phyloP scores from a whole-genome alignment of 257 asterid species.

The Jasminum sambac region DNA sequence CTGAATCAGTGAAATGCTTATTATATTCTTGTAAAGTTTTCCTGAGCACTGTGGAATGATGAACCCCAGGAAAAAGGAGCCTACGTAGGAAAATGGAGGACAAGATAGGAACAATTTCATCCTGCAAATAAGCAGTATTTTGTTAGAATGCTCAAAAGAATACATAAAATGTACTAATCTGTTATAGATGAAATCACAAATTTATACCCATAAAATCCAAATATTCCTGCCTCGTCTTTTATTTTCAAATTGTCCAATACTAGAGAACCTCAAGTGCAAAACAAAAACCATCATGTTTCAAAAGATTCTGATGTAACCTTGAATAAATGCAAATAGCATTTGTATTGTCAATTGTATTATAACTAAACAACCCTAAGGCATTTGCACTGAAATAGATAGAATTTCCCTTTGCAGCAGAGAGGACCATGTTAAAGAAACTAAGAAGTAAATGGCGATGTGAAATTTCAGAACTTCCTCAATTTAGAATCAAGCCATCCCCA shows the following conservation, averaged over 20 bases:
- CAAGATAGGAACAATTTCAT: constrained; percentile 69
- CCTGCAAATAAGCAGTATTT: constrained; percentile 54
- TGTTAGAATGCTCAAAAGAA: constrained; percentile 21
- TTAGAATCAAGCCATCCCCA: background rate
- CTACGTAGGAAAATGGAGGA: constrained; percentile 82
- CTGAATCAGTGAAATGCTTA: constrained; percentile 77
- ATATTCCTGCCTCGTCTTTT: background rate
- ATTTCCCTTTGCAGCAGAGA: constrained; percentile 4
- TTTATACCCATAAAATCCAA: background rate
- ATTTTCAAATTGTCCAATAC: constrained; percentile 5
- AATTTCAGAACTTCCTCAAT: constrained; percentile 11
- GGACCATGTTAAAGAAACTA: background rate
- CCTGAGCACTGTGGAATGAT: constrained; percentile 62
- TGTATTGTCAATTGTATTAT: background rate
- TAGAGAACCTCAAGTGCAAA: background rate
- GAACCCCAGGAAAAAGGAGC: constrained; percentile 84
- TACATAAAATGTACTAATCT: constrained; percentile 4
- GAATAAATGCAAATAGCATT: background rate
- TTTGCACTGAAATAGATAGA: constrained; percentile 10
- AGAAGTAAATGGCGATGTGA: background rate
- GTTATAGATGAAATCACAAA: constrained; percentile 10
- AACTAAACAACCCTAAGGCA: background rate
- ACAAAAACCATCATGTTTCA: background rate
- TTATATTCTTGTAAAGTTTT: constrained; percentile 72
- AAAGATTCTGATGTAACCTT: background rate